phyloP scores from a whole-genome alignment of 768 basidiomycete species.

The Suillus occidentalis region DNA sequence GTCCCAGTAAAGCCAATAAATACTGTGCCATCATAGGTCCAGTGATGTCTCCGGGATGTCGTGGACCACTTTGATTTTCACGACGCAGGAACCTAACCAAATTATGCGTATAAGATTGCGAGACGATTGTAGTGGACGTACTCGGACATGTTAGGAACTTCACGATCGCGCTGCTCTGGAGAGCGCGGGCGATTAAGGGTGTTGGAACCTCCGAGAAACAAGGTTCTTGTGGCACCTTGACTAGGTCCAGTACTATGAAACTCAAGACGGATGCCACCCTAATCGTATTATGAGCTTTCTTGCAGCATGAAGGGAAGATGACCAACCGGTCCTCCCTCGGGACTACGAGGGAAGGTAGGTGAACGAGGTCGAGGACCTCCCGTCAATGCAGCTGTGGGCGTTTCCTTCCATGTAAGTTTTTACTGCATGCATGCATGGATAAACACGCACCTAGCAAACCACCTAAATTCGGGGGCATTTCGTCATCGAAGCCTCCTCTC shows the following conservation, averaged over 20 bases:
- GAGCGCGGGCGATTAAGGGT: conserved; percentile 21
- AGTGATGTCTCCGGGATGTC: conserved; percentile 43
- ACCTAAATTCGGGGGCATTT: conserved; percentile 23
- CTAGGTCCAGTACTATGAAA: conserved; percentile 31
- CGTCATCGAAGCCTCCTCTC: conserved; percentile 26
- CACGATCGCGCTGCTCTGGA: conserved; percentile 27
- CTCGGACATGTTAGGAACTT: conserved; percentile 51
- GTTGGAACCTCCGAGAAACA: conserved; percentile 38
- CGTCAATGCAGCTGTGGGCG: not conserved
- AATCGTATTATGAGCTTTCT: conserved; percentile 14
- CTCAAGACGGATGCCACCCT: conserved; percentile 36
- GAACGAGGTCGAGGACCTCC: conserved; percentile 14
- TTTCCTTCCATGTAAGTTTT: not conserved
- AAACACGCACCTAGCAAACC: conserved; percentile 4
- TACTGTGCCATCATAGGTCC: conserved; percentile 74
- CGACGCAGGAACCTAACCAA: conserved; percentile 37
- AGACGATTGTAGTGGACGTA: conserved; percentile 30
- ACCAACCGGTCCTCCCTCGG: conserved; percentile 19
- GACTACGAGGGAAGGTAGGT: conserved; percentile 17
- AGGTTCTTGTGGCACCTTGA: conserved; percentile 27
- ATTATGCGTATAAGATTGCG: not conserved
- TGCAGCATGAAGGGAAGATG: not conserved
- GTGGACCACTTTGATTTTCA: conserved; percentile 16
- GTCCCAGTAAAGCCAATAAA: conserved; percentile 56
- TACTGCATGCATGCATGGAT: not conserved